Conservation (phyloP, 768 basidiomycete genomes). For the Suillus lakei region DNA sequence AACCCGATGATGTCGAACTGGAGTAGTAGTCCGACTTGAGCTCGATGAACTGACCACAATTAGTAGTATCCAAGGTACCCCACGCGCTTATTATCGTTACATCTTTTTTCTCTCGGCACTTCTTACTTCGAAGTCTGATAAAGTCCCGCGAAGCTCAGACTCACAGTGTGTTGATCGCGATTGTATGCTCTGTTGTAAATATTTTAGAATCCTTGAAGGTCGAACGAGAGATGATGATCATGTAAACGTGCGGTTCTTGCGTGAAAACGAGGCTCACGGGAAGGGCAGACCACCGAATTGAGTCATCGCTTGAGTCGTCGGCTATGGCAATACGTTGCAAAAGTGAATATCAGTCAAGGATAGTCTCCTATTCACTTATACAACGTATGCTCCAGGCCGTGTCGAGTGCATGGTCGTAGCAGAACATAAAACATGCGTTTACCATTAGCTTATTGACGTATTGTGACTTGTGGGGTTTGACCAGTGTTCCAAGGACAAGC, state of each 20-base stretch:
- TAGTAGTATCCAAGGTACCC: conserved; percentile 6
- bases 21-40: neutral
- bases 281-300: neutral
- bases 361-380: neutral
- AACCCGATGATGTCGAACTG: conserved; percentile 2
- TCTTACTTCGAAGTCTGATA: conserved; percentile 10
- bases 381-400: neutral
- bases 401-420: too few relatives aligned
- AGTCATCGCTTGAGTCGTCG: neutral
- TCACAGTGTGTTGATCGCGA: neutral
- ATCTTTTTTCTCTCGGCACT: conserved; percentile 10
- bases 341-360: neutral
- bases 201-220: neutral
- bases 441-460: too few relatives aligned
- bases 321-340: too few relatives aligned
- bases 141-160: conserved; percentile 6
- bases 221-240: neutral
- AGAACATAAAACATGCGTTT: too few relatives aligned
- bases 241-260: neutral
- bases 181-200: neutral
- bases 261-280: neutral
- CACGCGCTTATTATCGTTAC: conserved; percentile 8
- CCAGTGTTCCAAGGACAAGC: too few relatives aligned
- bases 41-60: conserved; percentile 12
- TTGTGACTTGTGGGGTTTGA: neutral